phyloP scores from a whole-genome alignment of 2,329 filamentous ascomycete genomes.

The Neocatenulostroma microsporum region DNA sequence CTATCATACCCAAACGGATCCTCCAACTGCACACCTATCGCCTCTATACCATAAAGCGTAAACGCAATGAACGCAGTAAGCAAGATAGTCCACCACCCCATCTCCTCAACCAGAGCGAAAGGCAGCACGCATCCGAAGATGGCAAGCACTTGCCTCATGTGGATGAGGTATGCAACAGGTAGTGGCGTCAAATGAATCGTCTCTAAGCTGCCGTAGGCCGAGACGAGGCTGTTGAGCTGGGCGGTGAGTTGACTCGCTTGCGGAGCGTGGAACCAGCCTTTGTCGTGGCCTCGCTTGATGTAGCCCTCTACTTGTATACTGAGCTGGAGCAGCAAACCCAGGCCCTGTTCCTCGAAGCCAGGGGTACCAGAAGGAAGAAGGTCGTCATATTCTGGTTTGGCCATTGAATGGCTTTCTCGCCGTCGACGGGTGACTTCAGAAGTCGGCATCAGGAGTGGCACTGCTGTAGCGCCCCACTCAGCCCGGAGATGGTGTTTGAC shows the following conservation, averaged over 20 bases:
- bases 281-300: slow-evolving; percentile 48
- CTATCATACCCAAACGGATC: slow-evolving; percentile 60
- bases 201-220: slow-evolving; percentile 57
- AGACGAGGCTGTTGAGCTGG: slow-evolving; percentile 49
- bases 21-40: slow-evolving; percentile 56
- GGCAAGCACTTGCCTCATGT: slow-evolving; percentile 56
- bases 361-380: slow-evolving; percentile 27
- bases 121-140: slow-evolving; percentile 54
- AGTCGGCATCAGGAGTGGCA: slow-evolving; percentile 18
- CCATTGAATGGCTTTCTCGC: slow-evolving; percentile 23
- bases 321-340: slow-evolving; percentile 54
- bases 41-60: slow-evolving; percentile 57
- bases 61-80: slow-evolving; percentile 55
- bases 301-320: slow-evolving; percentile 54
- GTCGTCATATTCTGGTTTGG: slow-evolving; percentile 29
- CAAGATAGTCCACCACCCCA: slow-evolving; percentile 55
- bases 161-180: slow-evolving; percentile 58
- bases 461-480: slow-evolving; percentile 49
- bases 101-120: slow-evolving; percentile 56
- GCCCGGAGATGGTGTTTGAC: slow-evolving; percentile 58
- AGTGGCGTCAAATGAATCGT: slow-evolving; percentile 58
- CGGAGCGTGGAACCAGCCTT: slow-evolving; percentile 54
- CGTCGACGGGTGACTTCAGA: slow-evolving; percentile 20
- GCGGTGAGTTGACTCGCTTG: slow-evolving; percentile 51
- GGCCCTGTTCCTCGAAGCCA: slow-evolving; percentile 49